Conservation (phyloP, 495 filamentous ascomycete genomes). For the Articulospora tetracladia region DNA sequence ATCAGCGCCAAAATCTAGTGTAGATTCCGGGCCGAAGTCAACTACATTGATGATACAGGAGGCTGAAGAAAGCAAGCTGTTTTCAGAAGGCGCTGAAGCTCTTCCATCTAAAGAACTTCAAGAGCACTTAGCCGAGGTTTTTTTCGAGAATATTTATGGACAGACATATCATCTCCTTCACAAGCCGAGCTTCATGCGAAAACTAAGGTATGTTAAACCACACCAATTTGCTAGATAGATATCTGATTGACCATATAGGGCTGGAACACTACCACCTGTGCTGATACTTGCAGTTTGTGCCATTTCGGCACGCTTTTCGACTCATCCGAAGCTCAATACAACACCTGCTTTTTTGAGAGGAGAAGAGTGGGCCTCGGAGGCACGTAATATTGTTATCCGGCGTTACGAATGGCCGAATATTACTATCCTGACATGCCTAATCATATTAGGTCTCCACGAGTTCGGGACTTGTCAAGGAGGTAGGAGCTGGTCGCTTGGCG, state of each 20-base stretch:
- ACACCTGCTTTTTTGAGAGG: slow-evolving; percentile 87
- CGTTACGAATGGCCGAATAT: slow-evolving; percentile 95
- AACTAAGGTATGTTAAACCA: slow-evolving; percentile 55
- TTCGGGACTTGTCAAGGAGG: slow-evolving; percentile 97
- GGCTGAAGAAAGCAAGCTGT: slow-evolving; percentile 64
- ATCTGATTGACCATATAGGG: slow-evolving; percentile 27
- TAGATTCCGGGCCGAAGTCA: slow-evolving; percentile 43
- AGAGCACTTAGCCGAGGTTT: slow-evolving; percentile 90
- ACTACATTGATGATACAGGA: slow-evolving; percentile 59
- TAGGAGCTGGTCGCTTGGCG: slow-evolving; percentile 90
- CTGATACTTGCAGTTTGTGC: slow-evolving; percentile 89
- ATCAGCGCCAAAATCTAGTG: slow-evolving; percentile 37
- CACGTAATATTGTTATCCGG: slow-evolving; percentile 76
- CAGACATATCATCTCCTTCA: slow-evolving; percentile 95
- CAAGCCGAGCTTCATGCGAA: slow-evolving; percentile 93
- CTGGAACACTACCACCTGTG: slow-evolving; percentile 68
- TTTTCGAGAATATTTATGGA: slow-evolving; percentile 94
- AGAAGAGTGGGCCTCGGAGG: slow-evolving; percentile 82
- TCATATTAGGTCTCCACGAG: slow-evolving; percentile 88
- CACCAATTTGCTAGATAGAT: not conserved
- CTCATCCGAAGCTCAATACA: slow-evolving; percentile 78
- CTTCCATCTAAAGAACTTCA: slow-evolving; percentile 87
- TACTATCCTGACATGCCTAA: slow-evolving; percentile 82
- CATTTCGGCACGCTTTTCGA: slow-evolving; percentile 91
- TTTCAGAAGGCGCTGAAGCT: slow-evolving; percentile 78